Percentiles rank a stretch among this genome's conserved stretches.
Evolutionary conservation across 495 filamentous ascomycete species (phyloP).

Genomic region (Penicillium steckii): DNA sequence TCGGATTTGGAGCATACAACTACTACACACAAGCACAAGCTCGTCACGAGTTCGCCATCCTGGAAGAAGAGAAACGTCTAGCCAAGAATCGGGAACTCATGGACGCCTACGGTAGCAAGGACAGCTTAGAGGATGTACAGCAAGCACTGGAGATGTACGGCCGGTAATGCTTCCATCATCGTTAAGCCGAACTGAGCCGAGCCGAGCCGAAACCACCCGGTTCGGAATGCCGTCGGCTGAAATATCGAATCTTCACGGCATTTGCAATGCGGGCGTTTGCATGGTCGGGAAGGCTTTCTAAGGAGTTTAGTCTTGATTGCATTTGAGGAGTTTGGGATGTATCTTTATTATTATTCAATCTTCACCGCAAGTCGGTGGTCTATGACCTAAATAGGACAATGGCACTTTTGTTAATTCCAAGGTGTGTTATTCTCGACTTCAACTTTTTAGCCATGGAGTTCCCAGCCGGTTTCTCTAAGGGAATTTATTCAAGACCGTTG

Average conservation of each 20-base stretch:
- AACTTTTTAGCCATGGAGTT: too few relatives aligned
- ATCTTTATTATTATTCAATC: not conserved
- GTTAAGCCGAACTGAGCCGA: not conserved
- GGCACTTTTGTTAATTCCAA: too few relatives aligned
- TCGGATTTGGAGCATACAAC: constrained; percentile 34
- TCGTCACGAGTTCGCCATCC: constrained; percentile 10
- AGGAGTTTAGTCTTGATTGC: not conserved
- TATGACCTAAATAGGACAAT: too few relatives aligned
- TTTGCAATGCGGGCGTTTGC: not conserved
- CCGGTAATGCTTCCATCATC: not conserved
- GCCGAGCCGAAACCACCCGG: not conserved
- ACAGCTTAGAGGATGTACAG: constrained; percentile 55
- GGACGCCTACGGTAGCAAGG: constrained; percentile 61
- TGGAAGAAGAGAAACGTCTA: constrained; percentile 35
- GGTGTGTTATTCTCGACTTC: too few relatives aligned
- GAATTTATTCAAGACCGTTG: too few relatives aligned
- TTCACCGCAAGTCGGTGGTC: too few relatives aligned
- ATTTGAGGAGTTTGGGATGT: not conserved
- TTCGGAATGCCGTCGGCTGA: not conserved
- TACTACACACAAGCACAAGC: constrained; percentile 21
- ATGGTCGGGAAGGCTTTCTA: not conserved
- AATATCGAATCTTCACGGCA: not conserved
- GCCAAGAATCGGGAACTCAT: constrained; percentile 36
- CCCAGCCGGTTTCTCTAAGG: too few relatives aligned
- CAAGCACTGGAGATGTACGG: constrained; percentile 54